Evolutionary conservation across 2,329 filamentous ascomycete species (phyloP), one percentile per base, ranked within the genome.

Genomic region (Aspergillus sergii): DNA sequence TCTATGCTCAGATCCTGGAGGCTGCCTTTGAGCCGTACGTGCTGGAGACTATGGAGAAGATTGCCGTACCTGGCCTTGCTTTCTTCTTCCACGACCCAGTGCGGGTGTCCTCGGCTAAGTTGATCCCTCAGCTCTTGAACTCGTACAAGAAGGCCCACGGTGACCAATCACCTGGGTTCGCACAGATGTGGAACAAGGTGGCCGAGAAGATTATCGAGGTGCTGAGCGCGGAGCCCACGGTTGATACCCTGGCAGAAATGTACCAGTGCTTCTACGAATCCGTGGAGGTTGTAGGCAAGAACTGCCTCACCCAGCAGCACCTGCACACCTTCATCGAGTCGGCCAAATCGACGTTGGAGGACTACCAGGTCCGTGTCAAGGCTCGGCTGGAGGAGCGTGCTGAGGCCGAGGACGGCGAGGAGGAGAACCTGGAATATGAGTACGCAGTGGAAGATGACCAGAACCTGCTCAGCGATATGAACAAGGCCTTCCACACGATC

Each of bases 81-180:
- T 99, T 99, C 85, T 99, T 98, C 85, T 99, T 99, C 88, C 95
- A 99, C 79, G 95, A 99, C 75, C 94, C 95, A 0, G 95, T 98
- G 61, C 89, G 95, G 59, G 94, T 96, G 58, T 94, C 96, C 41
- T 96, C 95, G 5, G 94, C 95, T 30, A 97, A 97, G 81, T 89
- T 96, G 70, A 92, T 99, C 7, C 95, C 95, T 19, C 92, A 96
- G 76, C 87, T 99, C 19, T 86, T 99, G 54, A 95, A 93, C 76
- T 93, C 94, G 2, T 97, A 94, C 84, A 97, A 97, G 83, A 94
- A 94, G 77, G 90, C 91, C 0, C 95, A 94, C 73, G 94, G 94
- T 4, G 85, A 88, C 45, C 86, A 90, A 51, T 97, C 94, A 3
- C 87, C 88, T 64, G 89, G 96, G 73, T 88, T 98, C 60, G 85